Percentiles rank a stretch among this genome's conserved stretches.
Conservation (phyloP, 768 basidiomycete genomes). For the Hygrocybe coccinea region DNA sequence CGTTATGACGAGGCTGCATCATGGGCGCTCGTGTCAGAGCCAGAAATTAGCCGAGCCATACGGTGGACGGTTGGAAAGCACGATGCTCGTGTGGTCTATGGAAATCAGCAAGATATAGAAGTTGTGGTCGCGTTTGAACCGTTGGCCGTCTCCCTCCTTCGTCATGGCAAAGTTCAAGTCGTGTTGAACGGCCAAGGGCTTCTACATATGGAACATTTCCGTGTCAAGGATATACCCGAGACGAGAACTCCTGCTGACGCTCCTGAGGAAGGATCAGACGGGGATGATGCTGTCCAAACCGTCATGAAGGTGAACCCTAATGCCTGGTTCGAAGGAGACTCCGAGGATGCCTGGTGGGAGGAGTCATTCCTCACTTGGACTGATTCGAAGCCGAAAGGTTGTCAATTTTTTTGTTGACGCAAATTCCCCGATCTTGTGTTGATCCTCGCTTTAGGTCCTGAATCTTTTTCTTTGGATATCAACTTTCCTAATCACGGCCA, state of each 20-base stretch:
- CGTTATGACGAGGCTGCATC: slow-evolving; percentile 88
- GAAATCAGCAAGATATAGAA: slow-evolving; percentile 56
- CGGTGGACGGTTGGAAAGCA: slow-evolving; percentile 64
- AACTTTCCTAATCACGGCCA: slow-evolving; percentile 87
- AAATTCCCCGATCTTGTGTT: not conserved
- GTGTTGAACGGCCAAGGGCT: slow-evolving; percentile 86
- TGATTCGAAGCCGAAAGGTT: slow-evolving; percentile 94
- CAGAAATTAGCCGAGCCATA: slow-evolving; percentile 53
- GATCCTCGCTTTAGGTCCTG: slow-evolving; percentile 67
- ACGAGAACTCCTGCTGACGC: slow-evolving; percentile 41
- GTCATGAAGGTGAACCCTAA: slow-evolving; percentile 49
- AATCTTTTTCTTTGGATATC: slow-evolving; percentile 89
- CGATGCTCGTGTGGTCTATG: slow-evolving; percentile 61
- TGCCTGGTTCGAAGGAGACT: slow-evolving; percentile 87
- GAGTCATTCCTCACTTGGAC: slow-evolving; percentile 85
- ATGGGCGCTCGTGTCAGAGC: slow-evolving; percentile 82
- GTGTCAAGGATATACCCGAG: slow-evolving; percentile 41
- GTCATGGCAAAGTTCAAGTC: slow-evolving; percentile 76
- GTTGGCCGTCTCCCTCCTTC: slow-evolving; percentile 65
- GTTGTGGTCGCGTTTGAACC: slow-evolving; percentile 72
- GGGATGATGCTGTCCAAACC: slow-evolving; percentile 43
- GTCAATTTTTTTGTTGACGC: not conserved
- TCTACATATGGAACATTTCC: slow-evolving; percentile 98
- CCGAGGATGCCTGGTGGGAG: slow-evolving; percentile 83
- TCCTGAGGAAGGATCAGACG: slow-evolving; percentile 42